A percentile compares a stretch with the other conserved stretches of the same genome.
Conservation (phyloP, 169 alveolate genomes). For the Plasmodium chabaudi region DNA sequence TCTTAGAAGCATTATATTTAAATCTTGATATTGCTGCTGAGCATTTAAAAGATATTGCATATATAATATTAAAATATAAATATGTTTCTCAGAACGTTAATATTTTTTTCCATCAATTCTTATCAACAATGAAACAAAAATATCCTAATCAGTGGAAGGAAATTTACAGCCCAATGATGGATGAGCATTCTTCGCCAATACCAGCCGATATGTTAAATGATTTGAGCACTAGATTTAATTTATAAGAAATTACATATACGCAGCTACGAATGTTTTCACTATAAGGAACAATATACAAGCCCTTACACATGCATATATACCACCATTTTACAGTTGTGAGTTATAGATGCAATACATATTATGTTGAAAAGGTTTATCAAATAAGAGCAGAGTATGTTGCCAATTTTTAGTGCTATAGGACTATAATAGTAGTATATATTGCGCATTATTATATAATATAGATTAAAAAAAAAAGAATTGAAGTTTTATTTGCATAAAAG, state of each 20-base stretch:
- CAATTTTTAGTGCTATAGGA: too few species aligned
- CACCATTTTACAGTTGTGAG: too few species aligned
- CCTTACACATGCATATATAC: constrained; percentile 2
- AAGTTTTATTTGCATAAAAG: too few species aligned
- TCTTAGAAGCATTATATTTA: constrained; percentile 57
- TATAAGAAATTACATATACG: neutral
- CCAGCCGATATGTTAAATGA: constrained; percentile 68
- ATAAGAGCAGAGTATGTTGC: too few species aligned
- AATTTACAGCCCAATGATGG: constrained; percentile 31
- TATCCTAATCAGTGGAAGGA: constrained; percentile 74
- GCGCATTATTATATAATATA: too few species aligned
- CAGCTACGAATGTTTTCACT: neutral
- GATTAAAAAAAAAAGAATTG: too few species aligned
- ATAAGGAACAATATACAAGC: neutral
- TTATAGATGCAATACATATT: too few species aligned
- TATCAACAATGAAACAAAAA: constrained; percentile 64
- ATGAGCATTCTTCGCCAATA: constrained; percentile 59
- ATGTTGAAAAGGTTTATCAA: too few species aligned
- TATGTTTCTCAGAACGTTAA: constrained; percentile 62
- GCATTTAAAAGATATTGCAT: constrained; percentile 50
- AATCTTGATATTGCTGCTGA: constrained; percentile 74
- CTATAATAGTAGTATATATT: too few species aligned
- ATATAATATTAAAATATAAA: constrained; percentile 62
- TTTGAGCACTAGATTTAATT: constrained; percentile 53
- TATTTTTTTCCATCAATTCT: constrained; percentile 66